Percentiles rank a stretch among this genome's conserved stretches.
phyloP scores from a whole-genome alignment of 108 stramenopile genomes.

The Aureococcus anophagefferens region DNA sequence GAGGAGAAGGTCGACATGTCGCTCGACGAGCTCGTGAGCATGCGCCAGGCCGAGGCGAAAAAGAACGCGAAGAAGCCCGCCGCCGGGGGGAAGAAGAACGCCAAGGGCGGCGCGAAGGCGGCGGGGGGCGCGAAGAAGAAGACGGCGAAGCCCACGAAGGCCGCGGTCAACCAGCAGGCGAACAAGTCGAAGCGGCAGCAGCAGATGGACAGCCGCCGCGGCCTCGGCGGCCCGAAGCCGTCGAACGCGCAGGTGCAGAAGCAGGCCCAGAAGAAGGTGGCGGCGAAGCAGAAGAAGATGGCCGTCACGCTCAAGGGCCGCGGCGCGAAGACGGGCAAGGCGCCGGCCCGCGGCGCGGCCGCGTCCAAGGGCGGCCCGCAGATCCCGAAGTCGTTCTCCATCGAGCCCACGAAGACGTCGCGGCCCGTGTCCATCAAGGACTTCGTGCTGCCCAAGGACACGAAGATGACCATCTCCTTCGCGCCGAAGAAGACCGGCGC shows the following conservation, averaged over 20 bases:
- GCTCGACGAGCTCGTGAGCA: not conserved
- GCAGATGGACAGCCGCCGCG: not conserved
- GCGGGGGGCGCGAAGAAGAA: not conserved
- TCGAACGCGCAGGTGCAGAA: not conserved
- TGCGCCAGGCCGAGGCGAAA: not conserved
- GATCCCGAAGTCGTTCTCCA: too few species aligned
- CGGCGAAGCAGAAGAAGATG: not conserved
- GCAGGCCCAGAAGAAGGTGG: not conserved
- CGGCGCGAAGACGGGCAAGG: too few species aligned
- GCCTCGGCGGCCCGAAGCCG: not conserved
- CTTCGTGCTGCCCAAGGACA: too few species aligned
- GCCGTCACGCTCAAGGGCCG: too few species aligned
- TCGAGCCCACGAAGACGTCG: too few species aligned
- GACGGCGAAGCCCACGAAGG: not conserved
- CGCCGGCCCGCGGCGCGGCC: too few species aligned
- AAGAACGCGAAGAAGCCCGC: constrained; percentile 1
- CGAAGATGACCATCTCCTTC: too few species aligned
- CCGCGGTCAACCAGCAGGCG: not conserved
- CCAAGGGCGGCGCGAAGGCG: not conserved
- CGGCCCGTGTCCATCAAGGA: too few species aligned
- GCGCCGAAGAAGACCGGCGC: too few species aligned
- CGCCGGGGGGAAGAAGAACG: too few species aligned
- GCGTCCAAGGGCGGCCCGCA: too few species aligned
- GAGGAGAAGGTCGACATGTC: not conserved
- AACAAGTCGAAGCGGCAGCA: not conserved